phyloP scores from a whole-genome alignment of 768 basidiomycete species.

The Porpolomopsis calyptriformis region DNA sequence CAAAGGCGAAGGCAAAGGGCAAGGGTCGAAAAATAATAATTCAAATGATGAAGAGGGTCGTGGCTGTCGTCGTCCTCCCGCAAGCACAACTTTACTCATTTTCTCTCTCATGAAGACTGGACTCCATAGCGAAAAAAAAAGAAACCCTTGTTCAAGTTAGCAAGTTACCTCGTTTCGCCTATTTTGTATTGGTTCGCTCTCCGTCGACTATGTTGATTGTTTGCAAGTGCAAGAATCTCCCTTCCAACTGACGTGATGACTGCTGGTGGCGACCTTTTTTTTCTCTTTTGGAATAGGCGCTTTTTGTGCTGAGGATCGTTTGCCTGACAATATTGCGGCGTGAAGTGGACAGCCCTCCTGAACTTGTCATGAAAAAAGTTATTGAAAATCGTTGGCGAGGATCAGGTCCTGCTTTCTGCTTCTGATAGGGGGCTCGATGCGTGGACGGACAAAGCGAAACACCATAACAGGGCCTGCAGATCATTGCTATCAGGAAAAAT shows the following conservation, averaged over 20 bases:
- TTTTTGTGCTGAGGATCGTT: constrained; percentile 5
- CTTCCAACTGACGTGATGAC: constrained; percentile 8
- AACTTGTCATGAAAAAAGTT: not conserved
- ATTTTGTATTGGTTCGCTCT: constrained; percentile 44
- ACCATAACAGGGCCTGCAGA: too few species aligned
- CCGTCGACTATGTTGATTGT: constrained; percentile 39
- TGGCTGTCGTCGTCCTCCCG: constrained; percentile 25
- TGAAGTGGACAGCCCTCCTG: not conserved
- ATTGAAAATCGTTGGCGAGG: not conserved
- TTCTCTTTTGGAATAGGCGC: not conserved
- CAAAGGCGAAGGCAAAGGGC: constrained; percentile 32
- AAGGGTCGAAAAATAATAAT: constrained; percentile 24
- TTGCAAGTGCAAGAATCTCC: constrained; percentile 33
- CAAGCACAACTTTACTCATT: constrained; percentile 36
- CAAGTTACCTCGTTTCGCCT: constrained; percentile 51
- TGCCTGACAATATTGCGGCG: constrained; percentile 4
- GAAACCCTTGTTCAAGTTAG: constrained; percentile 43
- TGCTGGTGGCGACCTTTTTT: not conserved
- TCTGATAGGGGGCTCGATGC: too few species aligned
- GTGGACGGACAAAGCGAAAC: too few species aligned
- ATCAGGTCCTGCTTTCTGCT: not conserved
- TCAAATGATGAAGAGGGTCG: constrained; percentile 30
- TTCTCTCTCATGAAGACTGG: constrained; percentile 41
- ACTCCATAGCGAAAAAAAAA: constrained; percentile 42
- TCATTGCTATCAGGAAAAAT: too few species aligned